Evolutionary conservation across 2,329 filamentous ascomycete genomes (phyloP).

Genomic region (Rachicladosporium sp.): DNA sequence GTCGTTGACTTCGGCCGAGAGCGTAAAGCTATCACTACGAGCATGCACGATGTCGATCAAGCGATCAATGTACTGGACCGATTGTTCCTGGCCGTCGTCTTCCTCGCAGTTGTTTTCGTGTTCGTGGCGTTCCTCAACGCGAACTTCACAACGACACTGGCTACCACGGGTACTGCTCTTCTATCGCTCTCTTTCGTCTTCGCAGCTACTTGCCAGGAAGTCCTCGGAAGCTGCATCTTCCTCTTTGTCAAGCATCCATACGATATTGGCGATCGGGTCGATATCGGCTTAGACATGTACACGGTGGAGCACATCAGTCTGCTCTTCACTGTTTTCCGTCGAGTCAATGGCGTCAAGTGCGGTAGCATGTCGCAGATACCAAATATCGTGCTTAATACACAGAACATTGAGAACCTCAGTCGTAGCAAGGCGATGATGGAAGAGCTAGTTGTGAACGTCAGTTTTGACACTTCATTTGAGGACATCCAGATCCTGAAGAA

Average conservation of each 20-base stretch:
- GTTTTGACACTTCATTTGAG: conserved; percentile 77
- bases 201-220: conserved; percentile 79
- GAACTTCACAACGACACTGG: conserved; percentile 71
- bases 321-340: conserved; percentile 82
- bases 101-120: conserved; percentile 54
- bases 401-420: conserved; percentile 93
- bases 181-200: conserved; percentile 97
- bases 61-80: conserved; percentile 84
- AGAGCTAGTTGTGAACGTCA: conserved; percentile 64
- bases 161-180: conserved; percentile 80
- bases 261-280: conserved; percentile 88
- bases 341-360: conserved; percentile 68
- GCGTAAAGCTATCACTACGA: conserved; percentile 76
- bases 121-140: conserved; percentile 76
- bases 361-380: conserved; percentile 53
- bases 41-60: conserved; percentile 95
- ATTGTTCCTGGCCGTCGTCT: conserved; percentile 67
- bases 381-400: conserved; percentile 79
- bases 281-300: conserved; percentile 59
- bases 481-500: conserved; percentile 74
- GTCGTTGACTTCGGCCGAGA: conserved; percentile 73
- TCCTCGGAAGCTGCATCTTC: conserved; percentile 97
- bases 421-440: conserved; percentile 89
- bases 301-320: conserved; percentile 90
- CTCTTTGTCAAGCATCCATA: conserved; percentile 97